phyloP scores from a whole-genome alignment of 139 green algal species.

The Closterium sp. region DNA sequence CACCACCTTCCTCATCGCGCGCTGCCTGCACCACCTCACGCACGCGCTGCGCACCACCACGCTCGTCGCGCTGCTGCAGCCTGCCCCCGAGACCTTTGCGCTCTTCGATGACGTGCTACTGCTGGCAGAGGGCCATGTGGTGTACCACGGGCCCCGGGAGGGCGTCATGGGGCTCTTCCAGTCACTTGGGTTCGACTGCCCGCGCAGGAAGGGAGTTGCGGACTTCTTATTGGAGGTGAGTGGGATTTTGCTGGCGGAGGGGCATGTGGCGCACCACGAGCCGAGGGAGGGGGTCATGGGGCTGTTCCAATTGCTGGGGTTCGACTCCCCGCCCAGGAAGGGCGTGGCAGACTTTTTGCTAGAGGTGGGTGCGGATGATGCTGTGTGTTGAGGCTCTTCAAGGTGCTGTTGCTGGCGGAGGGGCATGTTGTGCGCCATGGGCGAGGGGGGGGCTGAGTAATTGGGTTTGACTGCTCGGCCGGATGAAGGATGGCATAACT shows the following conservation, averaged over 20 bases:
- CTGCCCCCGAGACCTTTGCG: constrained; percentile 64
- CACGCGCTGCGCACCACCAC: background rate
- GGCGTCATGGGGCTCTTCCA: constrained; percentile 67
- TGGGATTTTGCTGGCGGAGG: constrained; percentile 42
- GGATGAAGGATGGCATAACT: too few relatives aligned
- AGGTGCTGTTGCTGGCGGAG: too few relatives aligned
- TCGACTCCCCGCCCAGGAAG: constrained; percentile 54
- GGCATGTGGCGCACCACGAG: constrained; percentile 26
- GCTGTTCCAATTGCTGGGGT: too few relatives aligned
- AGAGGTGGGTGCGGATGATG: too few relatives aligned
- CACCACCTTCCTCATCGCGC: constrained; percentile 51
- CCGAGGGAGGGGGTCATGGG: background rate
- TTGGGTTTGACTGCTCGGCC: too few relatives aligned
- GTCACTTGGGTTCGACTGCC: constrained; percentile 60
- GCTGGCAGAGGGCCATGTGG: constrained; percentile 41
- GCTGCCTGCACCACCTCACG: constrained; percentile 11
- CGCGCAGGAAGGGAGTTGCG: constrained; percentile 59
- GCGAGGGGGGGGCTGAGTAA: too few relatives aligned
- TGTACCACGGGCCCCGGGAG: constrained; percentile 23
- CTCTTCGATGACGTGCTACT: constrained; percentile 76
- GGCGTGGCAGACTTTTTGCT: constrained; percentile 71
- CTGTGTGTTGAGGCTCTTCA: too few relatives aligned
- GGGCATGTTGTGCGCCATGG: too few relatives aligned
- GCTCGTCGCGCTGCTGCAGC: constrained; percentile 80
- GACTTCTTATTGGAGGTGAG: constrained; percentile 79